These are phyloP conservation scores for Ascochyta lentis DNA, from an alignment of 2,329 filamentous ascomycete species.

Conservation along the genomic window DNA sequence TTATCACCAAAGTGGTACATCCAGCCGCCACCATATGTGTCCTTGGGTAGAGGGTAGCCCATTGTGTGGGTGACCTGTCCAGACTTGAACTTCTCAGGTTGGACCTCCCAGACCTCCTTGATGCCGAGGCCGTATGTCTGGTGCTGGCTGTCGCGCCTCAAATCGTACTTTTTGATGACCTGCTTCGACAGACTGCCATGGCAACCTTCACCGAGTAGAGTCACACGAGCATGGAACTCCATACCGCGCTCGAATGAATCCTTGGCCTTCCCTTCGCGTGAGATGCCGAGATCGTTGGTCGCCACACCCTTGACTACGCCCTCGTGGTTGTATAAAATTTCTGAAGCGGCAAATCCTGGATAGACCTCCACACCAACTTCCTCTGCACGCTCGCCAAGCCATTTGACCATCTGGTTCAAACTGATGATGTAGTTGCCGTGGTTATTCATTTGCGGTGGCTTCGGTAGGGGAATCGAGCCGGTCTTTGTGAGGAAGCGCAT, in stretches of 20 bases:
- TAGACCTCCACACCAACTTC: constrained; percentile 96
- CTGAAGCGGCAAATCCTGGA: constrained; percentile 91
- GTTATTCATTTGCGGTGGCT: constrained; percentile 97
- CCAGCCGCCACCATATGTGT: constrained; percentile 97
- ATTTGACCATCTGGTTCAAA: constrained; percentile 92
- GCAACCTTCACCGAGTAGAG: constrained; percentile 91
- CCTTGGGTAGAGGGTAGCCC: constrained; percentile 85
- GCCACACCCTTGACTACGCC: constrained; percentile 92
- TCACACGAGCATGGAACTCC: constrained; percentile 95
- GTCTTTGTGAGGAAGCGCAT: constrained; percentile 95
- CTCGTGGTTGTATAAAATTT: constrained; percentile 85
- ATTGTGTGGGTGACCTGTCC: constrained; percentile 87
- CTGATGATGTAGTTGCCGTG: constrained; percentile 98
- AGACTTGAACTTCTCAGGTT: constrained; percentile 88
- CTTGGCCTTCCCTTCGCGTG: constrained; percentile 81
- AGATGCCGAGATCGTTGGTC: constrained; percentile 91
- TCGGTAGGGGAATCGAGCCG: constrained; percentile 77
- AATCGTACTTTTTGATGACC: constrained; percentile 90
- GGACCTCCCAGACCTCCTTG: constrained; percentile 97
- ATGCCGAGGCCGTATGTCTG: constrained; percentile 95
- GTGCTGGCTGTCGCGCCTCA: constrained; percentile 85
- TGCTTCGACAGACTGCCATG: constrained; percentile 96
- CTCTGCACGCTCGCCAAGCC: constrained; percentile 95
- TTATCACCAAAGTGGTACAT: constrained; percentile 99
- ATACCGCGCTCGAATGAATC: constrained; percentile 94